Percentiles rank a stretch among this genome's conserved stretches.
Evolutionary conservation across 495 filamentous ascomycete genomes (phyloP).

Genomic region (Rostrohypoxylon terebratum): DNA sequence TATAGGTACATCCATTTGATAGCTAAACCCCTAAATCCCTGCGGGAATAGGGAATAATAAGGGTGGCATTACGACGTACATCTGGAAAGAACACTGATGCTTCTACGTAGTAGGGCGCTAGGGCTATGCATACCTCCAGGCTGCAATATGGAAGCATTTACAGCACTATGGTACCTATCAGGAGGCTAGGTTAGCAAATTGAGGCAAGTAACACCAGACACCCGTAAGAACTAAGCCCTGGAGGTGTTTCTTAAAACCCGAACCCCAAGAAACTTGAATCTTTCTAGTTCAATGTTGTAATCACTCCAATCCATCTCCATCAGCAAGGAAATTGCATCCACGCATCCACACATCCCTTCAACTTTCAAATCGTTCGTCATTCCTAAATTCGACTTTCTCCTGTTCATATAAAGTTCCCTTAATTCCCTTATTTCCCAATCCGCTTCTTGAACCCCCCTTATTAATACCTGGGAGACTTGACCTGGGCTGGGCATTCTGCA

Average conservation of each 20-base stretch:
- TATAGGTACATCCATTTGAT: no score
- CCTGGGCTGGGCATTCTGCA: neutral
- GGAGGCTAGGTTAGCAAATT: neutral
- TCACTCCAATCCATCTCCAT: constrained; percentile 7
- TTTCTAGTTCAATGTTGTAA: no score
- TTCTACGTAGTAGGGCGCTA: no score
- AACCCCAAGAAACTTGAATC: neutral
- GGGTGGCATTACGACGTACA: neutral
- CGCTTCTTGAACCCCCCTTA: constrained; percentile 9
- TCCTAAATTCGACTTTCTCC: constrained; percentile 23
- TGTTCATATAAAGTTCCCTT: constrained; percentile 7
- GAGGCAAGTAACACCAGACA: neutral
- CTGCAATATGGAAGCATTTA: neutral
- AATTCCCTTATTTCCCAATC: neutral
- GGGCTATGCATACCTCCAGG: neutral
- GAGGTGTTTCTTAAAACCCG: constrained; percentile 30
- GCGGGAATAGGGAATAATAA: constrained; percentile 27
- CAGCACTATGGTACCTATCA: neutral
- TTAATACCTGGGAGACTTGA: constrained; percentile 1
- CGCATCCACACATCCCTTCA: constrained; percentile 3
- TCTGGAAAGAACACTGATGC: neutral
- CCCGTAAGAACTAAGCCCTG: constrained; percentile 10
- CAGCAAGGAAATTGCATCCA: constrained; percentile 18
- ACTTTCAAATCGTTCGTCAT: constrained; percentile 7
- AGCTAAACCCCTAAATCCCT: neutral